phyloP scores from a whole-genome alignment of 2,329 filamentous ascomycete genomes.

The Colletotrichum viniferum region DNA sequence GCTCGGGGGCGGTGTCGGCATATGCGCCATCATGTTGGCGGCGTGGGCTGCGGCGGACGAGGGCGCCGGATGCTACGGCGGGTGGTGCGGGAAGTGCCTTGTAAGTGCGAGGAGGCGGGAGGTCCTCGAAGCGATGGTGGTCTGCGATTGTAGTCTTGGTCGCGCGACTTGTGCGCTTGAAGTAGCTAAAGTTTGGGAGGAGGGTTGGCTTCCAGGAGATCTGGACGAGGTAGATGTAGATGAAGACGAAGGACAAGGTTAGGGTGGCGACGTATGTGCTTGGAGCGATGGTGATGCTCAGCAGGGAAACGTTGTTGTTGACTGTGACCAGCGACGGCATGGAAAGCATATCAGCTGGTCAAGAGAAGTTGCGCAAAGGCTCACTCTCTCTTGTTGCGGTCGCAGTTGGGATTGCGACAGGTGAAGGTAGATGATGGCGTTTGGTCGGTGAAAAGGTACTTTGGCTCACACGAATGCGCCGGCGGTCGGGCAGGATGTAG shows the following conservation, averaged over 20 bases:
- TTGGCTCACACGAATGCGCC: not conserved
- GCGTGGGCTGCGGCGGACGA: slow-evolving; percentile 11
- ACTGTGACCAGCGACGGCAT: slow-evolving; percentile 66
- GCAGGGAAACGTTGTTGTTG: slow-evolving; percentile 65
- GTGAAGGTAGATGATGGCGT: not conserved
- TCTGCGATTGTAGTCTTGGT: slow-evolving; percentile 22
- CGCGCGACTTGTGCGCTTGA: slow-evolving; percentile 24
- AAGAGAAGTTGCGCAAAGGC: not conserved
- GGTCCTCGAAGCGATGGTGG: slow-evolving; percentile 6
- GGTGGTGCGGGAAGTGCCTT: slow-evolving; percentile 24
- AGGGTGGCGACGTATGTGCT: slow-evolving; percentile 61
- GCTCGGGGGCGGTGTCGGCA: slow-evolving; percentile 26
- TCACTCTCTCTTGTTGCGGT: not conserved
- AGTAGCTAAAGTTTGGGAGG: slow-evolving; percentile 24
- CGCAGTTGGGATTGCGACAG: slow-evolving; percentile 14
- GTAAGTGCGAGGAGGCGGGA: slow-evolving; percentile 13
- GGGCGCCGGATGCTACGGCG: slow-evolving; percentile 13
- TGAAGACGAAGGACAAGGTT: slow-evolving; percentile 53
- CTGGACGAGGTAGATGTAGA: slow-evolving; percentile 51
- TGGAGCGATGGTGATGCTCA: slow-evolving; percentile 63
- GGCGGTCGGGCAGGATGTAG: not conserved
- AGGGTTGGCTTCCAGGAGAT: slow-evolving; percentile 25
- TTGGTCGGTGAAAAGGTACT: not conserved
- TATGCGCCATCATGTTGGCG: slow-evolving; percentile 23
- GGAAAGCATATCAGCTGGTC: slow-evolving; percentile 28